Conservation (phyloP, 2,329 filamentous ascomycete species). For the Paramyrothecium roridum region DNA sequence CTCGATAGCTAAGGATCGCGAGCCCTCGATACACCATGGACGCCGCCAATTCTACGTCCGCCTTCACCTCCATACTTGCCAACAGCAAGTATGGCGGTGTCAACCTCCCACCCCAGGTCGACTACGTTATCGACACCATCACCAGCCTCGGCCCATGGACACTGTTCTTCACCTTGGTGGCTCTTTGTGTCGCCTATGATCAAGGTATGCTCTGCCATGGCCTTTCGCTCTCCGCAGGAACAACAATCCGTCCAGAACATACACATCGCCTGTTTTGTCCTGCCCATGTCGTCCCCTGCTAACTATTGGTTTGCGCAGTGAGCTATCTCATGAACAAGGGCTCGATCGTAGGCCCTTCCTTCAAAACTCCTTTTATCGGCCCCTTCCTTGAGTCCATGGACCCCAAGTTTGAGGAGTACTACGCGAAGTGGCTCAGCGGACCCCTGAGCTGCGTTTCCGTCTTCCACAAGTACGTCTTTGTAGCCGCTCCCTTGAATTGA, state of each 20-base stretch:
- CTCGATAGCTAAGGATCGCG: background rate
- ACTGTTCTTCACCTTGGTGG: constrained; percentile 66
- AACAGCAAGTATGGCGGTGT: constrained; percentile 50
- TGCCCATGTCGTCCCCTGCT: background rate
- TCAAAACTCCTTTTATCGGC: constrained; percentile 87
- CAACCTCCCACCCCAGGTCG: constrained; percentile 52
- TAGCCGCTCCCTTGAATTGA: background rate
- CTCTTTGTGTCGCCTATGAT: constrained; percentile 77
- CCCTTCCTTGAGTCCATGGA: constrained; percentile 91
- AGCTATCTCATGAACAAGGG: constrained; percentile 75
- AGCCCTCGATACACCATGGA: constrained; percentile 36
- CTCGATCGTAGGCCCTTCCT: constrained; percentile 68
- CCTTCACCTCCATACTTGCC: constrained; percentile 67
- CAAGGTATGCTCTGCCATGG: constrained; percentile 63
- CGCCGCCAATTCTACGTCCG: constrained; percentile 59
- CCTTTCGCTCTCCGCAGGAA: background rate
- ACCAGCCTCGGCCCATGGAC: constrained; percentile 58
- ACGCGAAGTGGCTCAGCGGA: constrained; percentile 88
- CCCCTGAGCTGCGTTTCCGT: constrained; percentile 95
- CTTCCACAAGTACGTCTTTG: constrained; percentile 85
- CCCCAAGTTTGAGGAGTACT: constrained; percentile 88
- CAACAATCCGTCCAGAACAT: too few species aligned
- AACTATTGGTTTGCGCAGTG: constrained; percentile 43
- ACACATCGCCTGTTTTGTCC: background rate
- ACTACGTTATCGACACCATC: constrained; percentile 51